Evolutionary conservation across 1,139 yeast species (phyloP), one percentile per base, ranked within the genome.

Genomic region (Debaryomyces subglobosus): DNA sequence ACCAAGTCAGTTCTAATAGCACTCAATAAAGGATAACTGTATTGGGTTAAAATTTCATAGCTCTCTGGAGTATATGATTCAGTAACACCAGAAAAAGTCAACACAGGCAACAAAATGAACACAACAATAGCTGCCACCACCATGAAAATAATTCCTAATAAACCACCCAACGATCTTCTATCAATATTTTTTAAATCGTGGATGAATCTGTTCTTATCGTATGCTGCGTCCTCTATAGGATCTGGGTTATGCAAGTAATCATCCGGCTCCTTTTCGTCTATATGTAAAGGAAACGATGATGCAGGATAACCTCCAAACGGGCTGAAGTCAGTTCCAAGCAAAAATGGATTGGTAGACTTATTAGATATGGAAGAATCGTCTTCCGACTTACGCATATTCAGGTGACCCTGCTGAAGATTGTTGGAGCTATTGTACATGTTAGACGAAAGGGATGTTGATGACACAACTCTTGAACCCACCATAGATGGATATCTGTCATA

Each of bases 281-380:
- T 82, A 57, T 82, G 85, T 47, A 91, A 71, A 0, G 97, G 97
- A 71, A 91, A 91, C 1, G 90, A 82, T 5, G 89, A 77, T 4
- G 96, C 94, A 1, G 97, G 97, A 65, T 89, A 91, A 9, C 97
- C 97, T 47, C 97, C 97, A 72, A 91, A 91, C 2, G 97, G 97
- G 45, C 91, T 84, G 57, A 84, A 75, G 49, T 72, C 77, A 3
- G 68, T 55, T 29, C 58, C 54, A 25, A 40, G 48, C 29, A 59
- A 43, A 40, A 61, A 62, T 13, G 65, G 65, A 44, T 59, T 61
- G 4, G 60, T 44, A 2, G 59, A 49, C 39, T 58, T 59, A 35
- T 54, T 52, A 1, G 61, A 56, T 16, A 53, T 46, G 2, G 61
- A 53, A 10, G 55, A 50, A 24, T 49, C 55, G 30, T 58, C 57